Percentiles rank a stretch among this genome's conserved stretches.
Conservation (phyloP, 441 rosid genomes). For the Viola pubescens region DNA sequence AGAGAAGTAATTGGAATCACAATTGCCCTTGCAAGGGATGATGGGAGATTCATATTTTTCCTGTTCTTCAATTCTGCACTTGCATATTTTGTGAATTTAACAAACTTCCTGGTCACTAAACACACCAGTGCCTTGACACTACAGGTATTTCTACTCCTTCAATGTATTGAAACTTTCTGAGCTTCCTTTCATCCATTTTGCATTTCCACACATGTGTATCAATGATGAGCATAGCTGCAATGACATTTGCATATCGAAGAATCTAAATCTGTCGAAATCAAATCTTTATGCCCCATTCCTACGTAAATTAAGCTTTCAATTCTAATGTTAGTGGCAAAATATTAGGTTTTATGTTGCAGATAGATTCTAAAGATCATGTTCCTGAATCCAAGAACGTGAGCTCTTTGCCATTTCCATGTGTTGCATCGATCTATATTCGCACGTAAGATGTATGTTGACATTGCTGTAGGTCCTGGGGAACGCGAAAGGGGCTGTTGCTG, state of each 20-base stretch:
- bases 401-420: not conserved
- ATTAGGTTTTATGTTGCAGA: not conserved
- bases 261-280: too few relatives aligned
- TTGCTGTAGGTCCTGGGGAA: slow-evolving; percentile 30
- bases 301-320: too few relatives aligned
- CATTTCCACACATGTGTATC: not conserved
- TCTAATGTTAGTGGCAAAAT: not conserved
- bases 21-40: slow-evolving; percentile 37
- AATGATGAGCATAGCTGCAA: not conserved
- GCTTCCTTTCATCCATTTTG: not conserved
- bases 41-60: slow-evolving; percentile 33
- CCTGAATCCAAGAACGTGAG: not conserved
- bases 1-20: slow-evolving; percentile 36
- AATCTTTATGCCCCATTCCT: too few relatives aligned
- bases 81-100: slow-evolving; percentile 43
- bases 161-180: not conserved
- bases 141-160: slow-evolving; percentile 25
- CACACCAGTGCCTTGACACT: slow-evolving; percentile 52
- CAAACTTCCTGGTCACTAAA: slow-evolving; percentile 49
- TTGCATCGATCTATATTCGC: too few relatives aligned
- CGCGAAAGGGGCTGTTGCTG: slow-evolving; percentile 42
- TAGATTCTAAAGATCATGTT: not conserved
- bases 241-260: too few relatives aligned
- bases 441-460: not conserved
- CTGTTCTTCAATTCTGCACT: slow-evolving; percentile 40